Base-by-base conservation (phyloP, 2,329 filamentous ascomycete genomes). In the Endocalyx cinctus region DNA sequence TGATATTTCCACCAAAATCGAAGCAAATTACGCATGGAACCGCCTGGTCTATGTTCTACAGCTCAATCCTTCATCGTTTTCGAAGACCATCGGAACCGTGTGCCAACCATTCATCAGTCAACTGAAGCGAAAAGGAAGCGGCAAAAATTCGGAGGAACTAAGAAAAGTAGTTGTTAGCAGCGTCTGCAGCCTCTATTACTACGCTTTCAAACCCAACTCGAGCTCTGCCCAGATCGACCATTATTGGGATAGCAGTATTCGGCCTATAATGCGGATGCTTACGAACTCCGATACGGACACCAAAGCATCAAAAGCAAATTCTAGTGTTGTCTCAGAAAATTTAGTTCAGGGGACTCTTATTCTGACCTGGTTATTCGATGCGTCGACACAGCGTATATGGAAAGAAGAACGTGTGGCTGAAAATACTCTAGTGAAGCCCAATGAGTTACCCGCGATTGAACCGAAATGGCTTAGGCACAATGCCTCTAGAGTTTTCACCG, bases 21-120 rank as follows among this genome's bases (percentile, higher is more conserved):
- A 94, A 50, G 86, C 89, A 15, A 87, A 90, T 50, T 66, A 81
- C 35, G 88, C 88, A 1, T 96, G 90, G 86, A 87, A 85, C 47
- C 82, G 85, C 33, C 78, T 96, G 27, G 75, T 92, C 14, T 94
- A 83, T 53, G 75, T 81, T 6, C 71, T 87, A 12, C 74, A 82
- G 34, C 72, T 81, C 1, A 79, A 82, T 43, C 71, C 78, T 14
- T 63, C 63, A 5, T 68, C 68, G 2, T 68, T 84, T 48, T 64
- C 74, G 17, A 78, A 73, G 29, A 74, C 82, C 48, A 31, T 63
- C 47, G 8, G 60, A 4, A 62, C 58, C 1, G 66, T 94, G 2
- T 75, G 74, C 37, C 77, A 82, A 38, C 86, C 87, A 0, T 71
- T 89, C 11, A 61, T 71, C 10, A 78, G 71, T 35, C 86, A 85